Evolutionary conservation across 2,329 filamentous ascomycete species (phyloP).

Genomic region (Talaromyces pinophilus): DNA sequence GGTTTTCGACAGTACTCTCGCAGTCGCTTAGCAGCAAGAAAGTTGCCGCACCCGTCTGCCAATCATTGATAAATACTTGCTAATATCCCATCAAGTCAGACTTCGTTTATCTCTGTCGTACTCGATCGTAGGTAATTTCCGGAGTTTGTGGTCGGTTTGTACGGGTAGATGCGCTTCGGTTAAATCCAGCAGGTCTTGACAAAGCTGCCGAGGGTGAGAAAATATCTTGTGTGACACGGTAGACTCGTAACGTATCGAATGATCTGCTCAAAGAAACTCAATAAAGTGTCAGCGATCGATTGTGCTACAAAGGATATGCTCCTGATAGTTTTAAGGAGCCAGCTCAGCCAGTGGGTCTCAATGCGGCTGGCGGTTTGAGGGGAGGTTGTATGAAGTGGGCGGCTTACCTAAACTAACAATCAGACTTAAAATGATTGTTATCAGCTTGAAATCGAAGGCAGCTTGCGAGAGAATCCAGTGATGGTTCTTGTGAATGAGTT

Average conservation of each 20-base stretch:
- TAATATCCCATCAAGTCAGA: conserved; percentile 36
- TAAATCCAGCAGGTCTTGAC: background rate
- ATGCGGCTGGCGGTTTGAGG: background rate
- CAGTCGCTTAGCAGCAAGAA: conserved; percentile 23
- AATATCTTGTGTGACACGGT: background rate
- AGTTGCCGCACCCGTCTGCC: conserved; percentile 21
- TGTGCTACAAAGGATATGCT: conserved; percentile 1
- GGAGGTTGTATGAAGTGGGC: background rate
- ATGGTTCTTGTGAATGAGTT: background rate
- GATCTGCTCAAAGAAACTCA: background rate
- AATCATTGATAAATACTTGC: conserved; percentile 16
- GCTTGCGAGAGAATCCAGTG: too few relatives aligned
- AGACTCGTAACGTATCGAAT: background rate
- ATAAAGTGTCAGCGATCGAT: conserved; percentile 3
- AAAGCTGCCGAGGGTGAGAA: background rate
- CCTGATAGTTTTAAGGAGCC: background rate
- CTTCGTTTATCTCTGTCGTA: background rate
- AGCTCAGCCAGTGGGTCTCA: conserved; percentile 6
- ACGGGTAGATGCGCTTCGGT: conserved; percentile 11
- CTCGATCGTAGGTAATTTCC: background rate
- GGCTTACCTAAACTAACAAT: background rate
- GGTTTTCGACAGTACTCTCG: background rate
- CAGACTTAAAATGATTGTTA: too few relatives aligned
- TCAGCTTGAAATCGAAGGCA: too few relatives aligned
- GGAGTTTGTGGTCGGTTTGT: background rate